These are phyloP conservation scores for Tricholoma furcatifolium DNA, from an alignment of 768 basidiomycete genomes.

Conservation along the genomic window DNA sequence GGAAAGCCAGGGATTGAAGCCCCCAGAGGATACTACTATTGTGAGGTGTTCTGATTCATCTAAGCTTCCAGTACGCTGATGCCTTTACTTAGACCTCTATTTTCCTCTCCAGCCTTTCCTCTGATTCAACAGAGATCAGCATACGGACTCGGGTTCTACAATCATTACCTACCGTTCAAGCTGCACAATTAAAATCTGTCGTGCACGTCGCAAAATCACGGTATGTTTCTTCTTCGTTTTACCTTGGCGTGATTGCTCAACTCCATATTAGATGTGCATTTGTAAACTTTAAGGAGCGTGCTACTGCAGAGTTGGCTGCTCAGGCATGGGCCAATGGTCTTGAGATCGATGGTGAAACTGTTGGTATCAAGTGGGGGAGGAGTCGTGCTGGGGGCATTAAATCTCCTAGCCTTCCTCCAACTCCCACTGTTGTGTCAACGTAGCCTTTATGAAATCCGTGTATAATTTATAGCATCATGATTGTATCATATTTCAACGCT, in stretches of 20 bases:
- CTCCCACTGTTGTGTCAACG: conserved; percentile 18
- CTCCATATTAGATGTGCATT: conserved; percentile 78
- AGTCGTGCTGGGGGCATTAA: conserved; percentile 48
- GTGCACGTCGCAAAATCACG: conserved; percentile 84
- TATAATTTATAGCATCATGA: conserved; percentile 1
- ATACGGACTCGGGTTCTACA: conserved; percentile 71
- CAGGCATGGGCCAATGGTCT: conserved; percentile 89
- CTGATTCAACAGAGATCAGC: conserved; percentile 66
- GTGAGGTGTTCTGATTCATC: conserved; percentile 46
- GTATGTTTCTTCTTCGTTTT: conserved; percentile 31
- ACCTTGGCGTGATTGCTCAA: not conserved
- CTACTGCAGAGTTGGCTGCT: conserved; percentile 84
- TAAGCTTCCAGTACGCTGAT: not conserved
- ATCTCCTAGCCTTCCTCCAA: conserved; percentile 21
- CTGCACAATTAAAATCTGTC: conserved; percentile 73
- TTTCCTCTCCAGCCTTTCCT: conserved; percentile 78
- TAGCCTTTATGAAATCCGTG: not conserved
- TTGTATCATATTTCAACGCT: not conserved
- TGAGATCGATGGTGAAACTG: conserved; percentile 75
- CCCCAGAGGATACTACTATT: conserved; percentile 85
- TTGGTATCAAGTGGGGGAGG: conserved; percentile 87
- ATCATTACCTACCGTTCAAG: conserved; percentile 62
- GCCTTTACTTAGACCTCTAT: conserved; percentile 63
- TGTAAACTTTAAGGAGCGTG: conserved; percentile 85
- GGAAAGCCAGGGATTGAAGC: conserved; percentile 75